Percentiles rank a stretch among this genome's conserved stretches.
phyloP scores from a whole-genome alignment of 2,329 filamentous ascomycete species.

The Penicillium sp. region DNA sequence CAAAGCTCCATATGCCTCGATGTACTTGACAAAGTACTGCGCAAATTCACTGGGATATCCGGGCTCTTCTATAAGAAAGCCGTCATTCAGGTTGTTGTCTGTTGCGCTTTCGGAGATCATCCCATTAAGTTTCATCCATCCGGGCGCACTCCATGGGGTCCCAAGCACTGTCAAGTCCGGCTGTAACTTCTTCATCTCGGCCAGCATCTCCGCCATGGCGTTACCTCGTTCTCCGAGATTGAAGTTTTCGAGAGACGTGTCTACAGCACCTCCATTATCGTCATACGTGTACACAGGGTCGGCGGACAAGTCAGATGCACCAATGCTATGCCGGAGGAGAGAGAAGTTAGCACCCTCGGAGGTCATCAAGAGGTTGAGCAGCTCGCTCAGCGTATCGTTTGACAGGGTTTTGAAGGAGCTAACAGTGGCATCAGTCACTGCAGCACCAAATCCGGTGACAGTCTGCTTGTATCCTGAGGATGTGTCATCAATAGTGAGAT shows the following conservation, averaged over 20 bases:
- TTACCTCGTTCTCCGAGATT: slow-evolving; percentile 6
- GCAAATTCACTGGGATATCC: slow-evolving; percentile 8
- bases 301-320: slow-evolving; percentile 6
- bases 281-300: slow-evolving; percentile 11
- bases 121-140: slow-evolving; percentile 7
- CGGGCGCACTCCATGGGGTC: slow-evolving; percentile 8
- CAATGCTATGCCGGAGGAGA: slow-evolving; percentile 9
- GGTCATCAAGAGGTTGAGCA: slow-evolving; percentile 4
- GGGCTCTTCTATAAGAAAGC: not conserved
- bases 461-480: slow-evolving; percentile 10
- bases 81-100: slow-evolving; percentile 6
- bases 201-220: slow-evolving; percentile 6
- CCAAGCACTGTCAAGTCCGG: slow-evolving; percentile 5
- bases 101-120: not conserved
- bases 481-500: slow-evolving; percentile 9
- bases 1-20: slow-evolving; percentile 3
- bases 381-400: not conserved
- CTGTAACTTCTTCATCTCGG: slow-evolving; percentile 9
- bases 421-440: slow-evolving; percentile 10
- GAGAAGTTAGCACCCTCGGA: slow-evolving; percentile 6
- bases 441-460: slow-evolving; percentile 5
- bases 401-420: slow-evolving; percentile 6
- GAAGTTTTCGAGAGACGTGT: not conserved
- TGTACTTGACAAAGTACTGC: slow-evolving; percentile 11
- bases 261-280: slow-evolving; percentile 1